Evolutionary conservation across 352 stramenopile genomes (phyloP).

Genomic region (Phytophthora pisi): DNA sequence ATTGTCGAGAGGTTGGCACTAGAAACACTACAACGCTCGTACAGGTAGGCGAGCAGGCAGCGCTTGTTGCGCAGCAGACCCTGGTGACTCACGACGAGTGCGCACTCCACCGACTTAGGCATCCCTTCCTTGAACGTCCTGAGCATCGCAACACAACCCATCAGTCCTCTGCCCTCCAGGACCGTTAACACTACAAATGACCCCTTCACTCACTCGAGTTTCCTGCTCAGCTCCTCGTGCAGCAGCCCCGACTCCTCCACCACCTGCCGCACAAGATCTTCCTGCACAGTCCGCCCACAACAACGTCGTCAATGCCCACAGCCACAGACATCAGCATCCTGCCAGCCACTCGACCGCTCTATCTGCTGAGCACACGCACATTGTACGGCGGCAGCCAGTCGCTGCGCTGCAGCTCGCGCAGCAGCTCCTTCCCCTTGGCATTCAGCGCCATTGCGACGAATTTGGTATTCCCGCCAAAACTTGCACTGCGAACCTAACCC

Average conservation of each 20-base stretch:
- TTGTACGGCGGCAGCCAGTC: conserved; percentile 94
- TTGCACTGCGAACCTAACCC: conserved; percentile 7
- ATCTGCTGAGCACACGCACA: conserved; percentile 44
- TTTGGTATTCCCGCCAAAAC: conserved; percentile 27
- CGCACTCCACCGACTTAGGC: conserved; percentile 67
- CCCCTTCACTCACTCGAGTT: conserved; percentile 50
- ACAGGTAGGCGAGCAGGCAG: conserved; percentile 89
- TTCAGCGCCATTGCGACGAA: conserved; percentile 62
- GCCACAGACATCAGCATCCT: not conserved
- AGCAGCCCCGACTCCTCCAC: conserved; percentile 74
- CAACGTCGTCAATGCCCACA: not conserved
- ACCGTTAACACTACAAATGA: too few relatives aligned
- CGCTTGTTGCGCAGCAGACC: conserved; percentile 92
- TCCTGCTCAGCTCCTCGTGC: conserved; percentile 76
- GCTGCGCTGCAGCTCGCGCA: conserved; percentile 91
- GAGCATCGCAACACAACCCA: not conserved
- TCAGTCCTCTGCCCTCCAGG: not conserved
- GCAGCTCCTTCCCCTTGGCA: conserved; percentile 80
- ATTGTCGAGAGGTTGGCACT: not conserved
- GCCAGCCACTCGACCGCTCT: conserved; percentile 1
- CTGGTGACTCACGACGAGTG: conserved; percentile 90
- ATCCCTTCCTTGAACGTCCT: conserved; percentile 68
- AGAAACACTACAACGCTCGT: conserved; percentile 4
- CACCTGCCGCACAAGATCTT: conserved; percentile 83
- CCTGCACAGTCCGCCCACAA: conserved; percentile 36